These are phyloP conservation scores for Orychophragmus violaceus DNA, from an alignment of 345 rosid genomes.

Conservation along the genomic window DNA sequence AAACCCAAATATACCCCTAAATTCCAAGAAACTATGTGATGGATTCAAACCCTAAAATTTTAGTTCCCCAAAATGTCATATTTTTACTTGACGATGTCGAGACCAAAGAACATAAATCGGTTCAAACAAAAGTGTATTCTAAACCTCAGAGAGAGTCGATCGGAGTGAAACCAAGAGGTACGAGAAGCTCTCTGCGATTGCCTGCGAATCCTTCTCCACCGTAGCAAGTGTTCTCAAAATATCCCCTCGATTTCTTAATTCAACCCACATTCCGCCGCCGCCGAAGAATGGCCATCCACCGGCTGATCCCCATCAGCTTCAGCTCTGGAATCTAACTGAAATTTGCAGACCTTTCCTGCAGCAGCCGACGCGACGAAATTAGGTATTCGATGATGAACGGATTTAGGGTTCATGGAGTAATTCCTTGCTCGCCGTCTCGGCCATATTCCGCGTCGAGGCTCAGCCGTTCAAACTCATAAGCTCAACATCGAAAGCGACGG, in stretches of 20 bases:
- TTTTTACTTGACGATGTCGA: no score
- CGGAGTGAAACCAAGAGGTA: conserved; percentile 80
- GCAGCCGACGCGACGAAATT: no score
- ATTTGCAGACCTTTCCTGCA: no score
- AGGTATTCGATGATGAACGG: no score
- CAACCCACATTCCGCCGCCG: neutral
- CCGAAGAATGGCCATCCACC: neutral
- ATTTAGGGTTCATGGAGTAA: no score
- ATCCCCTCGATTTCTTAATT: conserved; percentile 34
- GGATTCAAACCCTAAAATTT: neutral
- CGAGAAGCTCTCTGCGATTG: conserved; percentile 81
- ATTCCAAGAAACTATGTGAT: no score
- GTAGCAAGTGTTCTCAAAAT: conserved; percentile 63
- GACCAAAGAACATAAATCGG: neutral
- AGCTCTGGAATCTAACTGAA: conserved; percentile 31
- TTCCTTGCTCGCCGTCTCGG: no score
- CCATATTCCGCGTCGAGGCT: no score
- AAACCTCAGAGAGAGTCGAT: conserved; percentile 78
- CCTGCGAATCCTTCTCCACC: conserved; percentile 75
- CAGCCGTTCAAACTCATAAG: no score
- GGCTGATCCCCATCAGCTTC: conserved; percentile 6
- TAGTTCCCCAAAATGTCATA: neutral
- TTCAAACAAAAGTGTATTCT: neutral
- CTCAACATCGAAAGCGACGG: no score
- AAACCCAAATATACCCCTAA: no score